phyloP scores from a whole-genome alignment of 495 filamentous ascomycete genomes.

The Penicillium samsonianum region DNA sequence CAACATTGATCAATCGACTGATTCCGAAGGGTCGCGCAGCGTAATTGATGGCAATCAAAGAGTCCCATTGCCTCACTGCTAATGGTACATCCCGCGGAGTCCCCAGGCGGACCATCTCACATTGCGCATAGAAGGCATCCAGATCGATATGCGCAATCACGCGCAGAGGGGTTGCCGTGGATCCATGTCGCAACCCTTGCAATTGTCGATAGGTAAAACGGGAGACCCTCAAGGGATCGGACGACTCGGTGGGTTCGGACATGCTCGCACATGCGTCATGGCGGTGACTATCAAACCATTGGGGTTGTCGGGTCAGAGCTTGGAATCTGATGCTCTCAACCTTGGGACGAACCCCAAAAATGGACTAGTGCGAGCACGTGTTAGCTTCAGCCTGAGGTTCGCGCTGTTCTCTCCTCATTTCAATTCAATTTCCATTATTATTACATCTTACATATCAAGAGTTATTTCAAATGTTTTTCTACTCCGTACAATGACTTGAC shows the following conservation, averaged over 20 bases:
- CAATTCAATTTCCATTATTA: not conserved
- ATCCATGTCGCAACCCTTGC: constrained; percentile 68
- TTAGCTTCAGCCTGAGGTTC: constrained; percentile 1
- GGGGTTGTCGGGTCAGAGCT: not conserved
- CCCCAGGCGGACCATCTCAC: constrained; percentile 83
- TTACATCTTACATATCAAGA: not conserved
- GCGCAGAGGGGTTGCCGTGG: constrained; percentile 73
- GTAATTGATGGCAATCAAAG: constrained; percentile 95
- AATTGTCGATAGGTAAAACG: constrained; percentile 85
- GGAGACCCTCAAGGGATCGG: constrained; percentile 55
- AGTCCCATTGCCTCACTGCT: constrained; percentile 80
- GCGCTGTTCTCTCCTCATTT: constrained; percentile 3
- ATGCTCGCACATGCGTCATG: constrained; percentile 29
- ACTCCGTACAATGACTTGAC: not conserved
- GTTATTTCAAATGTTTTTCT: not conserved
- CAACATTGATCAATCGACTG: constrained; percentile 67
- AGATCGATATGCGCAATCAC: constrained; percentile 92
- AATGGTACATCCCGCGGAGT: constrained; percentile 74
- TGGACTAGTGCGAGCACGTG: constrained; percentile 27
- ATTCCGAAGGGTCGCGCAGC: constrained; percentile 81
- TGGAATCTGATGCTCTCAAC: constrained; percentile 1
- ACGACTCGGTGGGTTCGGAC: constrained; percentile 34
- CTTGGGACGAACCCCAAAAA: constrained; percentile 16
- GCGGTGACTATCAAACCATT: constrained; percentile 7
- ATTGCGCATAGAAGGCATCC: constrained; percentile 98